Evolutionary conservation across 495 filamentous ascomycete genomes (phyloP), one percentile per base, ranked within the genome.

Genomic region (Immersiella caudata): DNA sequence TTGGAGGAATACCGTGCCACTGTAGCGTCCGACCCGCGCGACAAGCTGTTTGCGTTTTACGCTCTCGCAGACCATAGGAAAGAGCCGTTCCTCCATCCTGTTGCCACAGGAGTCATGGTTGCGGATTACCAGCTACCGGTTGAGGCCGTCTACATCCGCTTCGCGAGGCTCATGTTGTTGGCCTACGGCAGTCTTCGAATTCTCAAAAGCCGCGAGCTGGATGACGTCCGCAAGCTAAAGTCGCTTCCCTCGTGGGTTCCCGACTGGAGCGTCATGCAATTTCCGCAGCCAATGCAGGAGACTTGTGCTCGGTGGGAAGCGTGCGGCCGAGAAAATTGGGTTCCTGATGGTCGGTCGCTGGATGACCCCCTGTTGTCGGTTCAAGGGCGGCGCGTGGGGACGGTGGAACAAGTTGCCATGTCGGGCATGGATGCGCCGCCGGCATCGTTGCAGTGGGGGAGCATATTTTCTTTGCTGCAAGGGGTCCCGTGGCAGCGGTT

Each of bases 91-190:
- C 25, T 25, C 9, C 7, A 59, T 11, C 25, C 56, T 25, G 25
- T 7, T 12, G 56, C 56, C 21, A 6, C 7, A 9, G n/a, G n/a
- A n/a, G 20, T 25, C 25, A 9, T 59, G 7, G 56, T 25, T 29
- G 21, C 56, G 6, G 56, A 59, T 29, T 59, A 59, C 21, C 7
- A 59, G 7, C 56, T 59, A 9, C 56, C 56, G 7, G 25, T 59
- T 26, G 46, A 50, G 40, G 33, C 60, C 20, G 60, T 62, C 60
- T 62, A 62, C 24, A 50, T 25, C 33, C 60, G 60, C n/a, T 20
- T 62, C n/a, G 60, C 60, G 5, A 35, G 60, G 60, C 22, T 11
- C 20, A 24, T 22, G 60, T 22, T 62, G n/a, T 20, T 16, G 35
- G 49, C 60, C 3, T 62, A 27, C 20, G 35, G 60, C 11, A 40